Evolutionary conservation across 495 filamentous ascomycete species (phyloP).

Genomic region (Clohesyomyces aquaticus): DNA sequence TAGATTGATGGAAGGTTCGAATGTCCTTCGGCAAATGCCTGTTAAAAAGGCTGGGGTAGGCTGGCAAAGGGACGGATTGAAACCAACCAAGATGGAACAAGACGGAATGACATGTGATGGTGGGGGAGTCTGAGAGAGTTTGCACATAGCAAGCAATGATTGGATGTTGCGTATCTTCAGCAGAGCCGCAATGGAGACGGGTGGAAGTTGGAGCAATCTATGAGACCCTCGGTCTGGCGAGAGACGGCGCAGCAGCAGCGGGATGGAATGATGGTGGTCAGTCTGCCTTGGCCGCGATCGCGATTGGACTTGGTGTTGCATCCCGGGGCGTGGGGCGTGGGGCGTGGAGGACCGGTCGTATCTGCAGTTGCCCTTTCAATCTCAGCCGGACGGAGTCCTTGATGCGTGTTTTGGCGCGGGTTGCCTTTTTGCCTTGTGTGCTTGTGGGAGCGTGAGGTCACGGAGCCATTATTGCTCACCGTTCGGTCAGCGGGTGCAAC

Average conservation of each 20-base stretch:
- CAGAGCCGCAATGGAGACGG: not conserved
- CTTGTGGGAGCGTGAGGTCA: slow-evolving; percentile 14
- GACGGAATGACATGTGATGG: not conserved
- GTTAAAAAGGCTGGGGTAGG: no score
- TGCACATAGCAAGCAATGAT: not conserved
- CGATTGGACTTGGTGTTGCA: not conserved
- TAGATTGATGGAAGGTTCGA: no score
- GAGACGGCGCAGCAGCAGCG: not conserved
- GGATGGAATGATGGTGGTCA: not conserved
- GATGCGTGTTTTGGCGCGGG: not conserved
- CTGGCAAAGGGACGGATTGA: not conserved
- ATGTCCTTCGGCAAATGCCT: no score
- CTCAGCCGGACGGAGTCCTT: not conserved
- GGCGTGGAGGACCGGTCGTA: not conserved
- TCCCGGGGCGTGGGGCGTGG: no score
- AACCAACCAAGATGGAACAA: not conserved
- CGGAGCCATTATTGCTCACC: not conserved
- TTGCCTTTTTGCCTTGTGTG: slow-evolving; percentile 2
- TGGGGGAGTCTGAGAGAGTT: not conserved
- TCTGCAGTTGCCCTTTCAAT: not conserved
- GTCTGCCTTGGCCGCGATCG: not conserved
- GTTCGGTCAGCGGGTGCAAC: slow-evolving; percentile 7
- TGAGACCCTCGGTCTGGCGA: not conserved
- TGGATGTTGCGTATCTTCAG: not conserved
- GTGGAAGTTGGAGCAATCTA: not conserved